Percentiles rank a stretch among this genome's conserved stretches.
These are phyloP conservation scores for Microsporum ferrugineum DNA, from an alignment of 2,329 filamentous ascomycete genomes.

Conservation along the genomic window DNA sequence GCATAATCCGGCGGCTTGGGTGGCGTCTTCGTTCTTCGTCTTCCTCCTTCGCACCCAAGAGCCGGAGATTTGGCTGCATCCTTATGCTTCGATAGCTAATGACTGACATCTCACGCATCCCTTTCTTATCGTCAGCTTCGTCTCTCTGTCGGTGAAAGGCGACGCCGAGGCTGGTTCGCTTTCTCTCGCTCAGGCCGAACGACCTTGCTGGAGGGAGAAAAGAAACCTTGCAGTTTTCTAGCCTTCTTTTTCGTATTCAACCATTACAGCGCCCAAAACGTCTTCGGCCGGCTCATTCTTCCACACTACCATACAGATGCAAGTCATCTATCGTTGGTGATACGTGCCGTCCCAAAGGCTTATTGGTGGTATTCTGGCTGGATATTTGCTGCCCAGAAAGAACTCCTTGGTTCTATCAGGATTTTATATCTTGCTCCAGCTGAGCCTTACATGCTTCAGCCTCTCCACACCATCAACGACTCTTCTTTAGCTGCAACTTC, in stretches of 20 bases:
- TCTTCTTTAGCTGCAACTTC: not conserved
- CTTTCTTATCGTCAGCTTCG: not conserved
- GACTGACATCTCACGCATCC: too few relatives aligned
- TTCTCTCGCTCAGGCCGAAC: too few relatives aligned
- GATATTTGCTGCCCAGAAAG: not conserved
- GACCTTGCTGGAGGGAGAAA: too few relatives aligned
- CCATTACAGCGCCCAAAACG: not conserved
- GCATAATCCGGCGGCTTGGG: not conserved
- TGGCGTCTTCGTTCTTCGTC: not conserved
- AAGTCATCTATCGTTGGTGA: not conserved
- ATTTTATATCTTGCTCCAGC: not conserved
- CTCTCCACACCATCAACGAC: not conserved
- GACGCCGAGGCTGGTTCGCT: too few relatives aligned
- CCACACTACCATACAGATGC: not conserved
- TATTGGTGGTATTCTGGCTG: too few relatives aligned
- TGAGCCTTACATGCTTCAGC: constrained; percentile 1
- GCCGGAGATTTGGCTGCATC: not conserved
- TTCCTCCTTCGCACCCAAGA: not conserved
- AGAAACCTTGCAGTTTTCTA: not conserved
- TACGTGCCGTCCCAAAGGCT: not conserved
- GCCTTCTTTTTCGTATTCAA: not conserved
- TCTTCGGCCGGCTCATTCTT: not conserved
- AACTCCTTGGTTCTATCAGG: not conserved
- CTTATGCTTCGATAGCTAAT: not conserved
- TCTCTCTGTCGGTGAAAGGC: too few relatives aligned